These are phyloP conservation scores for Lotmaria passim DNA, from an alignment of 208 protist genomes.

Conservation along the genomic window DNA sequence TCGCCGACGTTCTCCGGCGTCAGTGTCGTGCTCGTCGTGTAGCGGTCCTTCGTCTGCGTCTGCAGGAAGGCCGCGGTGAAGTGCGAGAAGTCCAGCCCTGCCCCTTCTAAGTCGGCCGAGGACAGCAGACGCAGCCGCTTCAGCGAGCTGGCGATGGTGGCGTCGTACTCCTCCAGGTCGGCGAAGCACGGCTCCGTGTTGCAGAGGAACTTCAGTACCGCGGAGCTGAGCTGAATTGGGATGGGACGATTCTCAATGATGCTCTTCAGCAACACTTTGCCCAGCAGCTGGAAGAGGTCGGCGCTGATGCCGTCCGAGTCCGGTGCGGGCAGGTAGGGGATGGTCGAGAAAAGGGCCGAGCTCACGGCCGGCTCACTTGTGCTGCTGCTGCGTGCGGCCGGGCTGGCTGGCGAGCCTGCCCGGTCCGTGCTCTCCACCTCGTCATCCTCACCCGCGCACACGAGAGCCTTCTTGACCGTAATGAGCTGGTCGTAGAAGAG, in stretches of 20 bases:
- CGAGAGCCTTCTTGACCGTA: slow-evolving; percentile 48
- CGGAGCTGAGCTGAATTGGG: slow-evolving; percentile 62
- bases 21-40: slow-evolving; percentile 41
- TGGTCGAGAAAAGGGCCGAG: slow-evolving; percentile 28
- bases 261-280: slow-evolving; percentile 71
- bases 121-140: slow-evolving; percentile 62
- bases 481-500: slow-evolving; percentile 73
- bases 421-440: background rate
- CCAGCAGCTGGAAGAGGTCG: slow-evolving; percentile 53
- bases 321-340: slow-evolving; percentile 45
- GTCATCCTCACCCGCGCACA: slow-evolving; percentile 32
- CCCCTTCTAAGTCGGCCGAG: slow-evolving; percentile 43
- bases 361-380: background rate
- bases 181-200: slow-evolving; percentile 44
- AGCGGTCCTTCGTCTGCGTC: slow-evolving; percentile 32
- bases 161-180: slow-evolving; percentile 76
- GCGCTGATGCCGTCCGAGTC: slow-evolving; percentile 40
- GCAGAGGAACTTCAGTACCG: slow-evolving; percentile 69
- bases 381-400: too few relatives aligned
- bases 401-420: background rate
- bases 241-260: slow-evolving; percentile 64
- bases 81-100: slow-evolving; percentile 53
- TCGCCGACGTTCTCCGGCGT: slow-evolving; percentile 59
- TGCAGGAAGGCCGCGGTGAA: slow-evolving; percentile 46
- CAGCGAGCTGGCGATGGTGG: slow-evolving; percentile 41